These are phyloP conservation scores for Saururus chinensis DNA, from an alignment of 164 flowering plant genomes.

Conservation along the genomic window DNA sequence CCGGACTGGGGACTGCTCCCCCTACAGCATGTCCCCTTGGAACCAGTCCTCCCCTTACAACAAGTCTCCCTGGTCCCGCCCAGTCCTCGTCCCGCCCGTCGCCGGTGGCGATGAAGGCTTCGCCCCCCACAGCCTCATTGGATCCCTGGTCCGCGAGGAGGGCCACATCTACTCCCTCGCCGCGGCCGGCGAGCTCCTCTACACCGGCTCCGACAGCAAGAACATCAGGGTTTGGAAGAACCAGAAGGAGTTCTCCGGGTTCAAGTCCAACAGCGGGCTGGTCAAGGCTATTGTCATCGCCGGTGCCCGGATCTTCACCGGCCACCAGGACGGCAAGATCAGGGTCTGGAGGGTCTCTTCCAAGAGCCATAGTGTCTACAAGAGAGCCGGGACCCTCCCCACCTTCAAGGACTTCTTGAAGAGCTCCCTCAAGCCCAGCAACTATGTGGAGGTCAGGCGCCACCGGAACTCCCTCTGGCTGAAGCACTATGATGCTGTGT, in stretches of 20 bases:
- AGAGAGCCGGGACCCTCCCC: slow-evolving; percentile 54
- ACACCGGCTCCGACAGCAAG: slow-evolving; percentile 96
- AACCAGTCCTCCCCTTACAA: slow-evolving; percentile 26
- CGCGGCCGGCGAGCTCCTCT: slow-evolving; percentile 47
- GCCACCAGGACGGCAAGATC: slow-evolving; percentile 88
- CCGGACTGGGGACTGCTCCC: slow-evolving; percentile 25
- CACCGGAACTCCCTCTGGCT: slow-evolving; percentile 57
- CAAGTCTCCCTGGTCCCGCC: slow-evolving; percentile 36
- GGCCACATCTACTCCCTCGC: slow-evolving; percentile 81
- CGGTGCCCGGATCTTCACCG: slow-evolving; percentile 65
- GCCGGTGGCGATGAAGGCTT: slow-evolving; percentile 13
- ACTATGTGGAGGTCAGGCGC: slow-evolving; percentile 51
- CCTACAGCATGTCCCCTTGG: slow-evolving; percentile 42
- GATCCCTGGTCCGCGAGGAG: slow-evolving; percentile 75
- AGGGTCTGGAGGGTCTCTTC: slow-evolving; percentile 61
- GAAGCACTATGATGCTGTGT: slow-evolving; percentile 73
- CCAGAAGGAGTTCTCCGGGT: slow-evolving; percentile 52
- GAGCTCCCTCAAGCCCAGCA: slow-evolving; percentile 57
- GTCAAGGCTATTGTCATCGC: slow-evolving; percentile 72
- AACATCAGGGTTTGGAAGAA: slow-evolving; percentile 87
- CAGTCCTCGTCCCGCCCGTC: not conserved
- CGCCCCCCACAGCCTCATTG: slow-evolving; percentile 30
- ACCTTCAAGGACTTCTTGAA: slow-evolving; percentile 53
- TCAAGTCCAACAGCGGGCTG: slow-evolving; percentile 72
- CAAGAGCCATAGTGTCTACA: slow-evolving; percentile 37